Evolutionary conservation across 768 basidiomycete genomes (phyloP).

Genomic region (Pleurotus citrinopileatus): DNA sequence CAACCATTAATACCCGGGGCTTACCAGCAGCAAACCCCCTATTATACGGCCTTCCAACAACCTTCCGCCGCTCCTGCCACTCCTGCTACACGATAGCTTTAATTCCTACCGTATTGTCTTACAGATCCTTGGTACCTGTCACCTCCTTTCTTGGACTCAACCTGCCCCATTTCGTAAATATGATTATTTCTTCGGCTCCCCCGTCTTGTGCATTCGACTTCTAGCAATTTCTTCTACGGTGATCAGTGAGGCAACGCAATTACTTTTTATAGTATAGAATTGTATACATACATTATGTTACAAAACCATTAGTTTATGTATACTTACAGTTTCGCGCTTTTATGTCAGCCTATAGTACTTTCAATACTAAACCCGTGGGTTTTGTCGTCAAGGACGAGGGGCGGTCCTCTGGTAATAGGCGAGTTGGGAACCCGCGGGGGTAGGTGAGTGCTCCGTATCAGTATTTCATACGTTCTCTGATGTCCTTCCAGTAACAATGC

Average conservation of each 20-base stretch:
- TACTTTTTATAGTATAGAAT: not conserved
- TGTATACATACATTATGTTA: constrained; percentile 6
- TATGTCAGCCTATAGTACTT: constrained; percentile 1
- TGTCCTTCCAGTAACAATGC: too few species aligned
- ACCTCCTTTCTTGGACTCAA: constrained; percentile 2
- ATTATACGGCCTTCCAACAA: constrained; percentile 4
- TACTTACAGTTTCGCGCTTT: constrained; percentile 2
- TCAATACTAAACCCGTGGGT: not conserved
- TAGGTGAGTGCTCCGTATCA: not conserved
- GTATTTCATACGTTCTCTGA: too few species aligned
- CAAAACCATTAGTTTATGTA: constrained; percentile 3
- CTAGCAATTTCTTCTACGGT: not conserved
- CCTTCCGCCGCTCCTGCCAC: constrained; percentile 4
- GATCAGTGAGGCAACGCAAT: not conserved
- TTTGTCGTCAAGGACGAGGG: not conserved
- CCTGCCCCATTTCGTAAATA: not conserved
- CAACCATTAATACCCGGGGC: not conserved
- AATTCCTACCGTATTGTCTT: not conserved
- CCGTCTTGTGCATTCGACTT: not conserved
- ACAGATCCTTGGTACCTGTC: not conserved
- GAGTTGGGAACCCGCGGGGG: too few species aligned
- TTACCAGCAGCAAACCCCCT: constrained; percentile 9
- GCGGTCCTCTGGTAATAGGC: not conserved
- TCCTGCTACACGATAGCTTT: not conserved
- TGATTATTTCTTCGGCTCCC: not conserved